Evolutionary conservation across 192 early-diverging fungal species (phyloP).

Genomic region (Rhizophlyctis rosea): DNA sequence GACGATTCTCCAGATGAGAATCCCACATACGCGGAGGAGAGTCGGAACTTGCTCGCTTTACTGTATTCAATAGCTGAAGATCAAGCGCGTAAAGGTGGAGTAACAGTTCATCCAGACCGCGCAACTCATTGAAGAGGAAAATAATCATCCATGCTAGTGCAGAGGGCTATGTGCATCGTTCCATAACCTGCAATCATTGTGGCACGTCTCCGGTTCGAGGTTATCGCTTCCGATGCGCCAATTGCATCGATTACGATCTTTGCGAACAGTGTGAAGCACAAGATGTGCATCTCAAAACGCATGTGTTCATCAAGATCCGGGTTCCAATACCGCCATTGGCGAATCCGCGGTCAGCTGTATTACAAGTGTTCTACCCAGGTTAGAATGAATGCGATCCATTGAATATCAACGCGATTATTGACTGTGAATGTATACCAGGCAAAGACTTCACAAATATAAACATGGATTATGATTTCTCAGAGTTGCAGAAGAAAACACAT

Average conservation of each 20-base stretch:
- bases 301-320: constrained; percentile 85
- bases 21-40: constrained; percentile 41
- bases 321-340: constrained; percentile 89
- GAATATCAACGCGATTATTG: neutral
- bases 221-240: constrained; percentile 87
- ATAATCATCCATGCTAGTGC: neutral
- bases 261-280: constrained; percentile 88
- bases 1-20: no score
- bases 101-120: constrained; percentile 50
- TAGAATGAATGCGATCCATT: constrained; percentile 10
- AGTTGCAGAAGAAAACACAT: constrained; percentile 58
- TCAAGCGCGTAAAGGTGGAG: constrained; percentile 79
- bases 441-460: constrained; percentile 18
- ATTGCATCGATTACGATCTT: constrained; percentile 90
- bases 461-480: constrained; percentile 39
- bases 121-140: neutral
- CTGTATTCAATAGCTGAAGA: constrained; percentile 85
- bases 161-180: constrained; percentile 65
- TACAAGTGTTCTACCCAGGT: constrained; percentile 80
- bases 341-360: constrained; percentile 69
- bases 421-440: constrained; percentile 4
- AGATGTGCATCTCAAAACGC: constrained; percentile 73
- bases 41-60: constrained; percentile 69
- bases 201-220: constrained; percentile 83
- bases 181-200: constrained; percentile 93